phyloP scores from a whole-genome alignment of 306 rosid genomes.

The Rosa multiflora region DNA sequence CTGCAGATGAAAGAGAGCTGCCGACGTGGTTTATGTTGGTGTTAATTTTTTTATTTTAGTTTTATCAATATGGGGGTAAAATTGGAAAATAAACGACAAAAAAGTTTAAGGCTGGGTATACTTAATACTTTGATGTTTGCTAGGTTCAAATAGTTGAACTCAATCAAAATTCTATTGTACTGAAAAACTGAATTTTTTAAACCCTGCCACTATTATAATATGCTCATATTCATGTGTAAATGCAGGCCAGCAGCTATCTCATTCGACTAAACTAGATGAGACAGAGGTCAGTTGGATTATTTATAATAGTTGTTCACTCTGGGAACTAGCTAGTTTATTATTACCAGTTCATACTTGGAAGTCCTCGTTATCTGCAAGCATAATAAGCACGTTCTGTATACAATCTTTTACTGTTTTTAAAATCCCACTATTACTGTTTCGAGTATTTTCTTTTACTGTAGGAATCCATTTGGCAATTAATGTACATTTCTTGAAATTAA shows the following conservation, averaged over 20 bases:
- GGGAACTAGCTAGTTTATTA: background rate
- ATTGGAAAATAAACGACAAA: too few species aligned
- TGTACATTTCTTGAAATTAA: background rate
- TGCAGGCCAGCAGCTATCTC: background rate
- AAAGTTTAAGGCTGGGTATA: too few species aligned
- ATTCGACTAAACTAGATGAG: constrained; percentile 4
- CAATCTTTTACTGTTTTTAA: background rate
- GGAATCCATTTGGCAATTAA: background rate
- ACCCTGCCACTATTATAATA: background rate
- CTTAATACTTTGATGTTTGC: too few species aligned
- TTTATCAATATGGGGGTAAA: too few species aligned
- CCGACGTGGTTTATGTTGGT: too few species aligned
- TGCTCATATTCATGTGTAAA: background rate
- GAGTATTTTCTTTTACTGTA: background rate
- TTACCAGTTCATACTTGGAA: background rate
- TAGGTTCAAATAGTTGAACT: too few species aligned
- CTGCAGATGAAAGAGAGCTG: too few species aligned
- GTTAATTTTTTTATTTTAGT: too few species aligned
- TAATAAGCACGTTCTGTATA: background rate
- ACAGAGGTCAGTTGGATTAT: background rate
- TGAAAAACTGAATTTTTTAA: background rate
- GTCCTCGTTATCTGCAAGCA: background rate
- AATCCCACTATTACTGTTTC: background rate
- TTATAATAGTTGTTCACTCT: background rate
- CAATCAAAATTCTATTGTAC: background rate